Conservation (phyloP, 192 early-diverging fungal species). For the Lobosporangium transversale region DNA sequence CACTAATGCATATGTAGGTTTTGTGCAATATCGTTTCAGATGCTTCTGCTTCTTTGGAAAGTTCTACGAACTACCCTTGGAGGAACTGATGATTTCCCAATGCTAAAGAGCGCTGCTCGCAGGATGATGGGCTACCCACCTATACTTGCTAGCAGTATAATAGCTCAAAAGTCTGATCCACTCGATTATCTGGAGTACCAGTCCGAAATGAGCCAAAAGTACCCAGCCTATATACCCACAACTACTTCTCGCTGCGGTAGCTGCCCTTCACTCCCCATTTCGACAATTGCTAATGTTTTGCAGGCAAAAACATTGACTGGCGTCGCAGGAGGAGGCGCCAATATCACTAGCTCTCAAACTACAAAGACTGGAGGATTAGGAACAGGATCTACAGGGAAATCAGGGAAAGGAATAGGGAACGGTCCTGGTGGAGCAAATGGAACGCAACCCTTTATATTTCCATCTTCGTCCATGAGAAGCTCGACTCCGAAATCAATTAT, state of each 20-base stretch:
- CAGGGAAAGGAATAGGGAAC: conserved; percentile 11
- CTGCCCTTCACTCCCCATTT: conserved; percentile 21
- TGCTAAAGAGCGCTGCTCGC: conserved; percentile 60
- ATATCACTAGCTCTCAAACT: conserved; percentile 12
- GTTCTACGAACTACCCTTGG: conserved; percentile 70
- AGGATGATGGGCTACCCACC: conserved; percentile 59
- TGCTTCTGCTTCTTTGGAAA: conserved; percentile 78
- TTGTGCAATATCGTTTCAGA: too few species aligned
- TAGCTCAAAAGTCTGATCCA: conserved; percentile 67
- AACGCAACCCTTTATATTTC: conserved; percentile 58
- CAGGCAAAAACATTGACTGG: conserved; percentile 23
- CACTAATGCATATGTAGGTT: too few species aligned
- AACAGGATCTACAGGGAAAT: conserved; percentile 6
- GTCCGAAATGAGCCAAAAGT: conserved; percentile 64
- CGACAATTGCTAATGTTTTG: conserved; percentile 23
- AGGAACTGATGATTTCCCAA: conserved; percentile 56
- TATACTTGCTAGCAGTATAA: conserved; percentile 14
- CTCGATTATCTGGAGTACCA: conserved; percentile 70
- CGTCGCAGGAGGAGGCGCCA: conserved; percentile 7
- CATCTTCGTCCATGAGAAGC: conserved; percentile 52
- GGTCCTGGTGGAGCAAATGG: conserved; percentile 33
- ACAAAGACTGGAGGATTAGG: conserved; percentile 11
- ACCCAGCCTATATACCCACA: conserved; percentile 67
- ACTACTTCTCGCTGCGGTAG: conserved; percentile 9
- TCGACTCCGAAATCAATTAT: conserved; percentile 57